Base-by-base conservation (phyloP, 805 yeast species). In the Saturnispora hagleri region DNA sequence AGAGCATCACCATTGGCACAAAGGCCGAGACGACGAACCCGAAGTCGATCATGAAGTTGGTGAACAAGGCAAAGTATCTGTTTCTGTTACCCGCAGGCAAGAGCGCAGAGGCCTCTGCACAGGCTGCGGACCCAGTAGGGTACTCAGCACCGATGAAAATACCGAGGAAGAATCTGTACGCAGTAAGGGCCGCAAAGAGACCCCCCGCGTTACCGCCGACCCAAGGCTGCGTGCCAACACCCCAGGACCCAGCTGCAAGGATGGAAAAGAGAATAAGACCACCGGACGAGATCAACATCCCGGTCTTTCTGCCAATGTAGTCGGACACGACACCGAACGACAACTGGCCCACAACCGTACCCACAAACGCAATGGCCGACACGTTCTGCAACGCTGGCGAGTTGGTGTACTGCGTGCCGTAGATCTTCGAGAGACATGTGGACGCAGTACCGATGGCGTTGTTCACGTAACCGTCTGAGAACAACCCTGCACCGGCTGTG, bases 91-190 rank as follows among this genome's bases (percentile, higher is more conserved):
- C 95, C n/a, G 80, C 75, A 17, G 90, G 86, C 59, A 89, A 71
- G 55, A 79, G 70, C 52, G 86, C 82, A 45, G 95, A 81, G 40
- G 95, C 93, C 68, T 90, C 97, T 28, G 97, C 89, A 59, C 95
- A 88, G 36, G 95, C 95, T 18, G 90, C 91, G 8, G 96, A 84
- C 44, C 96, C 90, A 13, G 95, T 84, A 46, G 97, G 96, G 64
- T 90, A 90, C 69, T 90, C 98, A 47, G 95, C 90, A 60, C 98
- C 98, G 60, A 91, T 86, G 61, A 90, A 95, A 57, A 88, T 73
- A 69, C 98, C 98, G 48, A 90, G 71, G 69, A 90, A 83, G 67
- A 87, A 87, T 67, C 98, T 78, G 42, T 84, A 88, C 9, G 83
- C 84, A 8, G 95, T 87, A 51, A 90, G 69, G 20, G 93, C 91